These are phyloP conservation scores for Biscogniauxia sp. DNA, from an alignment of 2,329 filamentous ascomycete species.

Conservation along the genomic window DNA sequence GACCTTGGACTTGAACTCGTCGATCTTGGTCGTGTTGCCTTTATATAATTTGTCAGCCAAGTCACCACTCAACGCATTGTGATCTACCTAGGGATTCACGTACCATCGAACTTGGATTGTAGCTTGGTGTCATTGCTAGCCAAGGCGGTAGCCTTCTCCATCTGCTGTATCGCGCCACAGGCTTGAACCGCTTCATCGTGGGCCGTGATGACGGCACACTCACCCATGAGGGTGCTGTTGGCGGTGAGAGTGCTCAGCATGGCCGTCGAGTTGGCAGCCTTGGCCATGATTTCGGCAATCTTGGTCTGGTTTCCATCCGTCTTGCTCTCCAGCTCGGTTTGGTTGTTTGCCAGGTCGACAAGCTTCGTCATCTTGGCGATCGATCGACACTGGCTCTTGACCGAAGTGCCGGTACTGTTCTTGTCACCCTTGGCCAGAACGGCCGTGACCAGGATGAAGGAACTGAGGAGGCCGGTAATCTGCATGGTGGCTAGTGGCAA, in stretches of 20 bases:
- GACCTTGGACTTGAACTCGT: slow-evolving; percentile 33
- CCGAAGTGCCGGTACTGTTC: slow-evolving; percentile 21
- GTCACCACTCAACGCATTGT: not conserved
- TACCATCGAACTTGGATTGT: slow-evolving; percentile 31
- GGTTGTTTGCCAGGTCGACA: slow-evolving; percentile 35
- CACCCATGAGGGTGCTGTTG: slow-evolving; percentile 36
- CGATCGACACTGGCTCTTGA: slow-evolving; percentile 30
- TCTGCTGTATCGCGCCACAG: slow-evolving; percentile 29
- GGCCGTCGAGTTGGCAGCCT: slow-evolving; percentile 31
- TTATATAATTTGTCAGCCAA: not conserved
- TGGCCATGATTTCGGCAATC: slow-evolving; percentile 36
- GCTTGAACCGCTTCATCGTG: slow-evolving; percentile 26
- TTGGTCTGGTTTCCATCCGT: slow-evolving; percentile 37
- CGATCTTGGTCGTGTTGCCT: slow-evolving; percentile 34
- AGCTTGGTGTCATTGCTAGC: slow-evolving; percentile 33
- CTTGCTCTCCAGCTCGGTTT: slow-evolving; percentile 33
- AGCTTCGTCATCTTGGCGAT: slow-evolving; percentile 31
- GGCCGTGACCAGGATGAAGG: slow-evolving; percentile 12
- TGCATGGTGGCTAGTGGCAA: slow-evolving; percentile 14
- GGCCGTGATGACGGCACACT: slow-evolving; percentile 34
- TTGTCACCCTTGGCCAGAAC: slow-evolving; percentile 29
- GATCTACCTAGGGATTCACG: not conserved
- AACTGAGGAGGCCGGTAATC: slow-evolving; percentile 13
- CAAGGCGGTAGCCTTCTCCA: slow-evolving; percentile 25
- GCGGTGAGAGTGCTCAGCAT: slow-evolving; percentile 31